Conservation (phyloP, 805 yeast species). For the Sugiyamaella chiloensis region DNA sequence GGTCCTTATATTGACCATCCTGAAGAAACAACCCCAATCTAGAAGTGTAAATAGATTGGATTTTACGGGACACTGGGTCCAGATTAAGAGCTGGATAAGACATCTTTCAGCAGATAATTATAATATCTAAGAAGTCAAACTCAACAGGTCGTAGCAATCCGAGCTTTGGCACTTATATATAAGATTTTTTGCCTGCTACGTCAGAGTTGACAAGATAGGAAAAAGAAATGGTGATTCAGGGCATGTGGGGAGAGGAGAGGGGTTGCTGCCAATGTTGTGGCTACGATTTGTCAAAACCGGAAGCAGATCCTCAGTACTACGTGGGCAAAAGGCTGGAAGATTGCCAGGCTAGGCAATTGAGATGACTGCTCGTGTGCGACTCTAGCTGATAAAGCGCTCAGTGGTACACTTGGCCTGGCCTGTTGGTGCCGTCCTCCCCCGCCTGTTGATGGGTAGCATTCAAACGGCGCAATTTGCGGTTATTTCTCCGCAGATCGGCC, state of each 20-base stretch:
- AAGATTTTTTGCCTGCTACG: background rate
- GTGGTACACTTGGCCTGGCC: no score
- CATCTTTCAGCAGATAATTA: background rate
- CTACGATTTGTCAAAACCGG: no score
- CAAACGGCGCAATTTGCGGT: constrained; percentile 1
- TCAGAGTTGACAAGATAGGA: background rate
- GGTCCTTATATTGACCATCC: constrained; percentile 67
- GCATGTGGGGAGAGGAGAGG: no score
- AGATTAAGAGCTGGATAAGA: constrained; percentile 41
- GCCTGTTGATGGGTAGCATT: constrained; percentile 3
- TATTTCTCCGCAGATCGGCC: background rate
- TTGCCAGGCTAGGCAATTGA: no score
- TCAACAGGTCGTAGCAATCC: no score
- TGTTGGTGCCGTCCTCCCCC: no score
- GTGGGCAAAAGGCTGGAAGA: no score
- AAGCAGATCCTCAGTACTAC: no score
- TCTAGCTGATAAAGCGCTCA: no score
- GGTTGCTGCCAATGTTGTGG: no score
- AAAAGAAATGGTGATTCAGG: background rate
- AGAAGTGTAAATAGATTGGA: constrained; percentile 68
- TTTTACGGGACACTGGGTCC: constrained; percentile 69
- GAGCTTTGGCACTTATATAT: background rate
- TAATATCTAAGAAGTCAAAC: background rate
- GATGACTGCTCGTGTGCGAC: no score
- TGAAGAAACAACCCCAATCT: constrained; percentile 72